phyloP scores from a whole-genome alignment of 305 asterid species.

The Fraxinus ornus region DNA sequence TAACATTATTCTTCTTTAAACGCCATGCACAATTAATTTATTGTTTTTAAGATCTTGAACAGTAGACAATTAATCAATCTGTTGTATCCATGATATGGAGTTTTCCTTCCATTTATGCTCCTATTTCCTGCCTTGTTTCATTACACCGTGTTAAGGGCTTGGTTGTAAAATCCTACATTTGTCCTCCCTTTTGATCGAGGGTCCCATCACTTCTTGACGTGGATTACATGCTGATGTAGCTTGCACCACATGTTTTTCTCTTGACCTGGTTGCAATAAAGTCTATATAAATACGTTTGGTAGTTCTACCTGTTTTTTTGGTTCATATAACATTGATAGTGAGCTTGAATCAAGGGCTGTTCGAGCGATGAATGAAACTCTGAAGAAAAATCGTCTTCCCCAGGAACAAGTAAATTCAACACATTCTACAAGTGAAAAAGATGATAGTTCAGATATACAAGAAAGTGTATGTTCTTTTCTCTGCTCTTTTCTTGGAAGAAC shows the following conservation, averaged over 20 bases:
- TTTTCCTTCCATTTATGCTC: background rate
- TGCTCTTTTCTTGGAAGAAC: constrained; percentile 20
- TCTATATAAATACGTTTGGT: constrained; percentile 20
- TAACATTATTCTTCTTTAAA: background rate
- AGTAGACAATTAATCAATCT: background rate
- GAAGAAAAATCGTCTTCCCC: constrained; percentile 56
- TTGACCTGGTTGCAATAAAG: constrained; percentile 2
- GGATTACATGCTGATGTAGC: constrained; percentile 21
- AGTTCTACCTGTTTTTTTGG: constrained; percentile 18
- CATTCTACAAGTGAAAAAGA: constrained; percentile 56
- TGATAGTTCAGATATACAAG: constrained; percentile 55
- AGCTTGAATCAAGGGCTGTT: constrained; percentile 66
- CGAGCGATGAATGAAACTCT: constrained; percentile 70
- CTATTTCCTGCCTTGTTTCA: constrained; percentile 3
- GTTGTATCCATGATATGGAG: background rate
- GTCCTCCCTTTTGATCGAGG: constrained; percentile 1
- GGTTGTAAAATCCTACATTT: background rate
- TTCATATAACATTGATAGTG: constrained; percentile 18
- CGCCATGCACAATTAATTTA: background rate
- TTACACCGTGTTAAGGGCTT: background rate
- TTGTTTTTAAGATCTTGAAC: background rate
- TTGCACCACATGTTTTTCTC: constrained; percentile 2
- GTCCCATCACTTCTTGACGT: constrained; percentile 13
- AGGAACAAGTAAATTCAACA: constrained; percentile 49
- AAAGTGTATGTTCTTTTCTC: constrained; percentile 47